Conservation (phyloP, 495 filamentous ascomycete genomes). For the Xanthoparmelia taractica region DNA sequence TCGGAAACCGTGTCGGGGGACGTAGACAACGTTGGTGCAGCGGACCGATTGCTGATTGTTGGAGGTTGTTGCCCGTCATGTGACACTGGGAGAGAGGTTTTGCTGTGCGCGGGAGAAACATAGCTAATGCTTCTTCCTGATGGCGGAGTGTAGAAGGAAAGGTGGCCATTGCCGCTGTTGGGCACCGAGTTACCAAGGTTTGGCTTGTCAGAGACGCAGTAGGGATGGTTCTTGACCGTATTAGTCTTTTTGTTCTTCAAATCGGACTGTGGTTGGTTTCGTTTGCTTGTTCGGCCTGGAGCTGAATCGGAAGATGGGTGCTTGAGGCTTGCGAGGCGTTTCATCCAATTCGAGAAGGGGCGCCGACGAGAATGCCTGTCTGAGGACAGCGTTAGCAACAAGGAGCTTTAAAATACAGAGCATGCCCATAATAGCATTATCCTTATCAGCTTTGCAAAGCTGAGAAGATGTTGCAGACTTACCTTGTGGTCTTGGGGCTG, state of each 20-base stretch:
- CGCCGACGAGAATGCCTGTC: slow-evolving; percentile 65
- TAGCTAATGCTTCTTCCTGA: slow-evolving; percentile 37
- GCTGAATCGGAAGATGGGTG: slow-evolving; percentile 44
- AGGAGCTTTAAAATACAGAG: background rate
- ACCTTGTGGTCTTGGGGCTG: slow-evolving; percentile 59
- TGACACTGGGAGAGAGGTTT: slow-evolving; percentile 50
- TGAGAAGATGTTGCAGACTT: slow-evolving; percentile 28
- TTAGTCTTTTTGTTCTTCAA: slow-evolving; percentile 50
- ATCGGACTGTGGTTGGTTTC: slow-evolving; percentile 30
- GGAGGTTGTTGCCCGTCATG: slow-evolving; percentile 50
- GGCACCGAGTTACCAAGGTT: slow-evolving; percentile 34
- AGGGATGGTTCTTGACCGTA: slow-evolving; percentile 75
- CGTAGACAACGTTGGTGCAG: slow-evolving; percentile 72
- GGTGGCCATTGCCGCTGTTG: slow-evolving; percentile 45
- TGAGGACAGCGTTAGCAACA: slow-evolving; percentile 31
- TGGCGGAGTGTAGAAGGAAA: slow-evolving; percentile 47
- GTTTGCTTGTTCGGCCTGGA: slow-evolving; percentile 45
- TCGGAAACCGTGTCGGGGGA: slow-evolving; percentile 71
- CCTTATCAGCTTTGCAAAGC: background rate
- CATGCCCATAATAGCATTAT: background rate
- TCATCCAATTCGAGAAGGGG: slow-evolving; percentile 90
- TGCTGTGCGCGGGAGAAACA: slow-evolving; percentile 38
- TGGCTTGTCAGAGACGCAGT: slow-evolving; percentile 56
- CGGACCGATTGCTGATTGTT: slow-evolving; percentile 58
- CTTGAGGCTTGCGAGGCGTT: slow-evolving; percentile 83